These are phyloP conservation scores for Rosa persica DNA, from an alignment of 306 rosid species.

Conservation along the genomic window DNA sequence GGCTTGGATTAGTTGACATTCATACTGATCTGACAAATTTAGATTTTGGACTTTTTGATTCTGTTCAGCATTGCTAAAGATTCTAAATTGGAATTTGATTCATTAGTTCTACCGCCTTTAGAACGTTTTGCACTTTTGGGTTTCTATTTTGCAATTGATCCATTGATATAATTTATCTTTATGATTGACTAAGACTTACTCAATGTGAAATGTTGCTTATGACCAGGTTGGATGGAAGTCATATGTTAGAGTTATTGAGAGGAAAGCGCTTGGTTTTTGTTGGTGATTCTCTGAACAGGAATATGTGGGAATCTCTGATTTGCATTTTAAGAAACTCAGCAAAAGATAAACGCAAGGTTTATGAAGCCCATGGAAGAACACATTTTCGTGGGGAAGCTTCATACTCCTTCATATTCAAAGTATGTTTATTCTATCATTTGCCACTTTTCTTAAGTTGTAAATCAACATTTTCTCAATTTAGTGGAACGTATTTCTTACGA, in stretches of 20 bases:
- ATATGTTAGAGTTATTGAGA: constrained; percentile 63
- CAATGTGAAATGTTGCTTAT: not conserved
- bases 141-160: constrained; percentile 2
- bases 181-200: not conserved
- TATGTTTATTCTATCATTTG: constrained; percentile 26
- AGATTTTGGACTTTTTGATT: not conserved
- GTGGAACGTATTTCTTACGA: not conserved
- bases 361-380: constrained; percentile 74
- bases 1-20: not conserved
- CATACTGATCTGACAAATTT: not conserved
- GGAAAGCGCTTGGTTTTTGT: constrained; percentile 88
- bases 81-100: not conserved
- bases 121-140: not conserved
- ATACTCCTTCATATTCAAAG: constrained; percentile 82
- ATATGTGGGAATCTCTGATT: constrained; percentile 97
- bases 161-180: not conserved
- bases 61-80: not conserved
- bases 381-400: constrained; percentile 84
- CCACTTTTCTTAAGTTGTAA: not conserved
- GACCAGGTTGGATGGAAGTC: constrained; percentile 68
- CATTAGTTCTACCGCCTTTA: not conserved
- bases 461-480: constrained; percentile 5
- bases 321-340: constrained; percentile 80
- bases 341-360: constrained; percentile 57
- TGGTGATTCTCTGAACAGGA: constrained; percentile 96